Base-by-base conservation (phyloP, 352 stramenopile genomes). In the Globisporangium emineosum region DNA sequence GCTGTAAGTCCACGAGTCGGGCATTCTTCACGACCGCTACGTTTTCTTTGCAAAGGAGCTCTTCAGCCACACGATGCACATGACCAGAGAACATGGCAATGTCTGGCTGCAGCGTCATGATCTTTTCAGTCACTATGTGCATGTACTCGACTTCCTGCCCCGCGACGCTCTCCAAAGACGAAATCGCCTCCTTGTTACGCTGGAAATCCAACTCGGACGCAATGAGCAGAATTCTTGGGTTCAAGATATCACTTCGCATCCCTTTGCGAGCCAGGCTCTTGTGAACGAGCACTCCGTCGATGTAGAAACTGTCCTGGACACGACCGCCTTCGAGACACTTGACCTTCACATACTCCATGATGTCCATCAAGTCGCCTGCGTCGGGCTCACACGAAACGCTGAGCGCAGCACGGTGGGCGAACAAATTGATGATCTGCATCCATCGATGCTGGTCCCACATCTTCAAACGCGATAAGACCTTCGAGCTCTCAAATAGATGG, bases 61-160 rank as follows among this genome's bases (percentile, higher is more conserved):
- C 86, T 65, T 96, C 88, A 9, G 88, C 88, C 30, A 96, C 88
- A 45, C 84, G 81, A 58, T 96, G 86, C 2, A 96, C 88, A 27
- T 96, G 86, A 0, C 86, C 83, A 56, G 85, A 79, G 54, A 96
- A 94, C 72, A 96, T 76, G 25, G 94, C 86, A 54, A 96, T 92
- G 55, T 96, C 88, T 0, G 88, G 88, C 21, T 82, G 82, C 23
- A 94, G 70, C 43, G 83, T 94, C 76, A 92, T 76, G 43, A 96
- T 92, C 57, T 96, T 96, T 60, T 94, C 88, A 1, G 81, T 86
- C n/a, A 92, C 85, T 12, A 96, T 91, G 57, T 93, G 86, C 88
- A 96, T 96, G 68, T 96, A 96, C 75, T 96, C 88, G 33, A 92
- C 72, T 79, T 96, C 88, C 76, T 94, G 86, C 1, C 76, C 76